Percentiles rank a stretch among this genome's conserved stretches.
Evolutionary conservation across 768 basidiomycete species (phyloP).

Genomic region (Lactarius evosmus): DNA sequence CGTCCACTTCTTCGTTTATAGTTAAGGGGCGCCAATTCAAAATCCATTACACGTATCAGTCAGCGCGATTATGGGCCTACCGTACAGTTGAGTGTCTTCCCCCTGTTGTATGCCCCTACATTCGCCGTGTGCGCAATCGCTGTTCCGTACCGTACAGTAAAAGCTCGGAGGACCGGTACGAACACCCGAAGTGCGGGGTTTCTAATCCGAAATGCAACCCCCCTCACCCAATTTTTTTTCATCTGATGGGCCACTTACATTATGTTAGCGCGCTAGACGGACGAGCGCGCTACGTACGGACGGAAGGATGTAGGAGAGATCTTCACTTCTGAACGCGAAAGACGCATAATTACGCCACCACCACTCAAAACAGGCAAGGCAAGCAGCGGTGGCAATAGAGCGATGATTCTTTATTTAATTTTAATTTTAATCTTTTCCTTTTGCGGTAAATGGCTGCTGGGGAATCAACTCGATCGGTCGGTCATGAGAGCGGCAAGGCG

Average conservation of each 20-base stretch:
- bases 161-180: not conserved
- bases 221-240: not conserved
- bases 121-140: not conserved
- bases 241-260: not conserved
- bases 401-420: not conserved
- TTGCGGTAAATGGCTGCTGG: not conserved
- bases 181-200: not conserved
- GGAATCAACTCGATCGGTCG: slow-evolving; percentile 13
- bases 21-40: not conserved
- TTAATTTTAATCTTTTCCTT: not conserved
- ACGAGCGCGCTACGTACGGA: not conserved
- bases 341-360: not conserved
- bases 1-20: not conserved
- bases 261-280: not conserved
- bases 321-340: not conserved
- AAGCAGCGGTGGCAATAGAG: not conserved
- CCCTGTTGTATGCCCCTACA: not conserved
- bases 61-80: not conserved
- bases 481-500: not conserved
- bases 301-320: not conserved
- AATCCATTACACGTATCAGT: not conserved
- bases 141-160: not conserved
- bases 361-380: not conserved
- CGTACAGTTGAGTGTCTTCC: not conserved
- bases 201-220: not conserved